Percentiles rank a stretch among this genome's conserved stretches.
Conservation (phyloP, 208 protist genomes). For the Trypanosoma congolense region DNA sequence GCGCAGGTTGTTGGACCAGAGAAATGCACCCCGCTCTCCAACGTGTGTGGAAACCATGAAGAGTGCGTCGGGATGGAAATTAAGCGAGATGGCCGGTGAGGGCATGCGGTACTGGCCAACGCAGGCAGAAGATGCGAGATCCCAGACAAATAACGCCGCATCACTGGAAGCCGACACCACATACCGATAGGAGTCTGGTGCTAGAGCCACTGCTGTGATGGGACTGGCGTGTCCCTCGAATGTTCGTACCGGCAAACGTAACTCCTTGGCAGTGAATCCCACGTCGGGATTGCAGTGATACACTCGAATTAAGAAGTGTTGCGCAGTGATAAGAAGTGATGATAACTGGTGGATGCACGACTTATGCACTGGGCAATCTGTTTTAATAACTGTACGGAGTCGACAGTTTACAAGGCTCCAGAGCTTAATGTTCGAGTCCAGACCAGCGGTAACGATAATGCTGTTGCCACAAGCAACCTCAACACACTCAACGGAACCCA, state of each 20-base stretch:
- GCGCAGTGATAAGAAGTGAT: constrained; percentile 68
- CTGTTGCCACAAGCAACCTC: constrained; percentile 74
- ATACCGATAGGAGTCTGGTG: constrained; percentile 71
- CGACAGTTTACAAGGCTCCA: constrained; percentile 53
- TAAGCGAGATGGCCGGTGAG: constrained; percentile 68
- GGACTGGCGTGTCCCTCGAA: constrained; percentile 75
- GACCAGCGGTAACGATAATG: constrained; percentile 60
- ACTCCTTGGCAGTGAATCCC: constrained; percentile 26
- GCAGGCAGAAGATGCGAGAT: constrained; percentile 75
- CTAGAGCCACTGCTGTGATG: constrained; percentile 75
- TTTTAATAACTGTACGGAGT: constrained; percentile 37
- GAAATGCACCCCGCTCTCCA: constrained; percentile 73
- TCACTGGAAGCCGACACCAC: constrained; percentile 70
- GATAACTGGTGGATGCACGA: constrained; percentile 71
- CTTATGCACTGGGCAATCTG: constrained; percentile 48
- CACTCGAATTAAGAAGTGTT: constrained; percentile 65
- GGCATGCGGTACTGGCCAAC: constrained; percentile 80
- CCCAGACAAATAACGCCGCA: constrained; percentile 74
- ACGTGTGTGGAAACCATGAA: constrained; percentile 84
- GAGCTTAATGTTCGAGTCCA: constrained; percentile 75
- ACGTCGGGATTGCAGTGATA: constrained; percentile 77
- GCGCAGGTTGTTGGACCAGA: constrained; percentile 88
- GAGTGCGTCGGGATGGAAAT: constrained; percentile 80
- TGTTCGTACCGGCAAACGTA: constrained; percentile 59
- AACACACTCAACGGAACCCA: constrained; percentile 67